These are phyloP conservation scores for Pinus albicaulis DNA, from an alignment of 75 land plant genomes.

Conservation along the genomic window DNA sequence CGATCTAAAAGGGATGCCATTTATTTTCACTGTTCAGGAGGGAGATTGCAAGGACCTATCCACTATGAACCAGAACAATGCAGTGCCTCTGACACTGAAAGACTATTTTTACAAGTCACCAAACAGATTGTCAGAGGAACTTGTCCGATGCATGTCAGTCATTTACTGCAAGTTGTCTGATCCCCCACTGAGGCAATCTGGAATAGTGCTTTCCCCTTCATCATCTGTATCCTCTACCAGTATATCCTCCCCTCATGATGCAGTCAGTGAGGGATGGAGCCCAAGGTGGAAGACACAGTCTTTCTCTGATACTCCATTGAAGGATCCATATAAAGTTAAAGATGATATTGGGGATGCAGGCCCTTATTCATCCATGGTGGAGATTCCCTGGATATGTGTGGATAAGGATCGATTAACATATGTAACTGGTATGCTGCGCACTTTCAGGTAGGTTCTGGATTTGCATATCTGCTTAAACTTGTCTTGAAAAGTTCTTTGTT, in stretches of 20 bases:
- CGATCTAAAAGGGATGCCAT: not conserved
- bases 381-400: constrained; percentile 57
- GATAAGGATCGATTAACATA: constrained; percentile 48
- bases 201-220: constrained; percentile 34
- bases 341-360: constrained; percentile 16
- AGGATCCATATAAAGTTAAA: constrained; percentile 20
- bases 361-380: constrained; percentile 30
- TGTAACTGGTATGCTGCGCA: constrained; percentile 62
- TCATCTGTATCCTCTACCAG: constrained; percentile 46
- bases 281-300: constrained; percentile 15
- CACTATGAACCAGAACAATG: not conserved
- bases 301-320: constrained; percentile 16
- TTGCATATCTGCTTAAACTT: too few species aligned
- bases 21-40: not conserved
- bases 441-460: constrained; percentile 48
- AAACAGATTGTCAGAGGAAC: constrained; percentile 83
- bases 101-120: constrained; percentile 72
- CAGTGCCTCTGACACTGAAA: constrained; percentile 40
- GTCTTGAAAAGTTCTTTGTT: not conserved
- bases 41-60: not conserved
- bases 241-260: constrained; percentile 13
- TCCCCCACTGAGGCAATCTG: constrained; percentile 23
- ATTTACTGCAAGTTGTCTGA: constrained; percentile 64
- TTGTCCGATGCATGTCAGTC: constrained; percentile 80
- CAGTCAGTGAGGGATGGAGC: constrained; percentile 25